Evolutionary conservation across 306 rosid species (phyloP), one percentile per base, ranked within the genome.

Genomic region (Quercus engelmannii): DNA sequence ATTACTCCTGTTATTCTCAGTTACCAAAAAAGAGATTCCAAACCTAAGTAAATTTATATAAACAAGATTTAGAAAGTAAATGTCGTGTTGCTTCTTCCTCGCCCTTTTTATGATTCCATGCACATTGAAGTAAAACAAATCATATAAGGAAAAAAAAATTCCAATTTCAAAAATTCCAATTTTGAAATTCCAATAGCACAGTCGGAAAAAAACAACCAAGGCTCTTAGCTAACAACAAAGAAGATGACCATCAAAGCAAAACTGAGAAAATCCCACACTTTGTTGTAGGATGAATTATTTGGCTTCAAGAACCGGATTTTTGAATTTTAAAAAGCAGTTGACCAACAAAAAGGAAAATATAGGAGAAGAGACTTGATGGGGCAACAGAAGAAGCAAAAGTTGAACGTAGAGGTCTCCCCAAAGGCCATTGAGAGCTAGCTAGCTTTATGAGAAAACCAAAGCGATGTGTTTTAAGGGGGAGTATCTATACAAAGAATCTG

Each of bases 401-500:
- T 0, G 59, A 63, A 56, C 58, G 74, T 28, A 65, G 23, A 43
- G 65, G 49, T 4, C 33, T 65, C 26, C 25, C 23, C 33, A 18
- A 55, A 51, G 38, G 51, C 55, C 12, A 19, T 28, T 11, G n/a
- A 54, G 65, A 38, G 46, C 33, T 1, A 76, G 31, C 72, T 51
- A 79, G 35, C 52, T 56, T 74, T 71, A 46, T 58, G 58, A 55
- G 18, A 69, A 81, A 70, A 21, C 43, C 75, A 75, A 67, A 56
- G 19, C 51, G 26, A 69, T 38, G 71, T 76, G 65, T 51, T 67
- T 19, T 57, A 55, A 21, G 55, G 21, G 25, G 14, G 18, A 69
- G 74, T 41, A 72, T 46, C 7, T 12, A 70, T 78, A 74, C 83
- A 81, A 65, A 41, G 75, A 55, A 85, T 85, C 74, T 61, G 31